Evolutionary conservation across 768 basidiomycete genomes (phyloP).

Genomic region (Pleurotus djamor): DNA sequence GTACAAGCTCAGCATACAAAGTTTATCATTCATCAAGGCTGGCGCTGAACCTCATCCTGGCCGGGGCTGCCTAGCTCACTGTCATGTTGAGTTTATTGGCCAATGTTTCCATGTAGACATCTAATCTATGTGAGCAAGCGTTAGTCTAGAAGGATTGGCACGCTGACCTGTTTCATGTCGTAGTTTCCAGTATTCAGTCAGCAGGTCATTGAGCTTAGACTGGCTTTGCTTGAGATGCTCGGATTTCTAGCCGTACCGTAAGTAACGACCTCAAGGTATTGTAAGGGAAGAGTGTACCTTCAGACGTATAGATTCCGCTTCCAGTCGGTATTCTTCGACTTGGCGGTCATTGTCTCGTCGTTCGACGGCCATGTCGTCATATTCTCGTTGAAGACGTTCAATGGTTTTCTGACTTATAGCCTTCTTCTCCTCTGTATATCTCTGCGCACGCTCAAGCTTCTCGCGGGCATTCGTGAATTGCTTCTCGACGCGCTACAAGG

Average conservation of each 20-base stretch:
- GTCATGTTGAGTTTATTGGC: conserved; percentile 77
- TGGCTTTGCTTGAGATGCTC: conserved; percentile 77
- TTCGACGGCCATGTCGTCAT: conserved; percentile 75
- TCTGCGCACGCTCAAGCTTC: conserved; percentile 77
- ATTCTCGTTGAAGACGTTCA: conserved; percentile 74
- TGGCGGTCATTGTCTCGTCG: conserved; percentile 77
- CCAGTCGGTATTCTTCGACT: conserved; percentile 70
- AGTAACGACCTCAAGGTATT: background rate
- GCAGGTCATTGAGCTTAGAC: conserved; percentile 73
- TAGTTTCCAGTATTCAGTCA: conserved; percentile 82
- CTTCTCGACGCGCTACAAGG: conserved; percentile 67
- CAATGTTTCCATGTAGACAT: conserved; percentile 85
- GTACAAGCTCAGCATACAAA: background rate
- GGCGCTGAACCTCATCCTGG: background rate
- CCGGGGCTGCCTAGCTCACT: conserved; percentile 16
- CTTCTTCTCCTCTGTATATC: conserved; percentile 80
- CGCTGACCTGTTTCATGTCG: conserved; percentile 69
- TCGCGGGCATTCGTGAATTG: conserved; percentile 81
- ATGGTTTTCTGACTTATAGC: conserved; percentile 70
- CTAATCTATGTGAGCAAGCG: conserved; percentile 28
- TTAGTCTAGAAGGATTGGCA: conserved; percentile 8
- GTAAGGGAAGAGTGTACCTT: conserved; percentile 41
- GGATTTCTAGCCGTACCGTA: conserved; percentile 48
- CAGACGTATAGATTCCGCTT: conserved; percentile 65
- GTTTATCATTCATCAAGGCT: conserved; percentile 15